Conservation (phyloP, 1,284 basidiomycete species). For the Cutaneotrichosporon cavernicola region DNA sequence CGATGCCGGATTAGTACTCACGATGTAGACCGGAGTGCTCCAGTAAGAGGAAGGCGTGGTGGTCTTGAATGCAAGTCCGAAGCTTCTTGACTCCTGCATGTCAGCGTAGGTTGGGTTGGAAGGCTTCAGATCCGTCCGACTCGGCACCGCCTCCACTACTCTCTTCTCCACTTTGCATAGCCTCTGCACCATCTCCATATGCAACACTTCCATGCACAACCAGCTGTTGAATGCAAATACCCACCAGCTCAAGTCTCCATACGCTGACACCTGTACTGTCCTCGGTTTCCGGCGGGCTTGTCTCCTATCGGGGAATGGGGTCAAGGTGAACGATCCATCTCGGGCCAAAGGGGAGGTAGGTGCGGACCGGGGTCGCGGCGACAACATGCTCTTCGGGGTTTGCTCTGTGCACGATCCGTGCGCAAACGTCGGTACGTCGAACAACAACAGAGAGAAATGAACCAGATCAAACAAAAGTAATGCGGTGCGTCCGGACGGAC, state of each 20-base stretch:
- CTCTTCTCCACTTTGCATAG: background rate
- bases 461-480: too few species aligned
- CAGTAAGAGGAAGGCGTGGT: background rate
- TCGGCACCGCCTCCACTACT: background rate
- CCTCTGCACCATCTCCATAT: background rate
- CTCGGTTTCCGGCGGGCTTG: background rate
- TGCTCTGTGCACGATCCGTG: too few species aligned
- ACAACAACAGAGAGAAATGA: too few species aligned
- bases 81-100: background rate
- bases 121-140: background rate
- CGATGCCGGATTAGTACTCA: background rate
- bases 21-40: background rate
- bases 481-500: too few species aligned
- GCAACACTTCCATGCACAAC: background rate
- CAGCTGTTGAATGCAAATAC: background rate
- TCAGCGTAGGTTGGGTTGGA: background rate
- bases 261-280: slow-evolving; percentile 7
- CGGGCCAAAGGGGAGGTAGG: background rate
- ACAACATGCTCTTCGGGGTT: background rate
- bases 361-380: background rate
- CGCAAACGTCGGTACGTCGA: too few species aligned
- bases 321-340: background rate
- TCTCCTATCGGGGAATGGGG: background rate
- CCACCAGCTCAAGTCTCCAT: slow-evolving; percentile 6
- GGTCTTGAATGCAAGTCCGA: slow-evolving; percentile 4